A percentile compares a stretch with the other conserved stretches of the same genome.
Conservation (phyloP, 2,329 filamentous ascomycete species). For the Nigrospora osmanthi region DNA sequence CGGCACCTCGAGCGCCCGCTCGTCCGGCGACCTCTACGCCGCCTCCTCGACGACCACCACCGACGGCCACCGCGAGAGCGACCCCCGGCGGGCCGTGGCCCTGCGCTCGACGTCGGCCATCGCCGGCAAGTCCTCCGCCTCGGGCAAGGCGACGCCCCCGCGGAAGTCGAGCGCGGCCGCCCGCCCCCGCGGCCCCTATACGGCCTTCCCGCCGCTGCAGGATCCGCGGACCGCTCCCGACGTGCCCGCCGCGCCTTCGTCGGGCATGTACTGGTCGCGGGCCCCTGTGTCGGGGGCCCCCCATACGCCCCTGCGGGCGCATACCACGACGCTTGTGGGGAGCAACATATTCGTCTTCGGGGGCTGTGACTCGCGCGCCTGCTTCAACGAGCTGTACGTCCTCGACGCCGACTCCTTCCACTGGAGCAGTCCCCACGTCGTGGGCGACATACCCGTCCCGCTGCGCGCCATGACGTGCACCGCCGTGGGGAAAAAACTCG, state of each 20-base stretch:
- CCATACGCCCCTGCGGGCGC: constrained; percentile 55
- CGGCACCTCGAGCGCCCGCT: constrained; percentile 14
- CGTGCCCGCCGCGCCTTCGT: constrained; percentile 55
- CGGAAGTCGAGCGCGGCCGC: constrained; percentile 12
- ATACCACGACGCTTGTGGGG: constrained; percentile 59
- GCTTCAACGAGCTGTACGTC: constrained; percentile 64
- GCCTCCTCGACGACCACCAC: constrained; percentile 14
- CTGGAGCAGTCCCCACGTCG: constrained; percentile 58
- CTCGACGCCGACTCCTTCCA: constrained; percentile 64
- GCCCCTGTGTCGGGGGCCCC: constrained; percentile 56
- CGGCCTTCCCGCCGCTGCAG: constrained; percentile 48
- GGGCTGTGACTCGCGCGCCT: constrained; percentile 57
- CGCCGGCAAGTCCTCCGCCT: constrained; percentile 22
- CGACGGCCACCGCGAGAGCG: constrained; percentile 14
- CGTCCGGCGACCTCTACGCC: constrained; percentile 9
- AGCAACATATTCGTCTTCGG: constrained; percentile 63
- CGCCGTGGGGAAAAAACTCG: constrained; percentile 61
- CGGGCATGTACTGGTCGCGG: constrained; percentile 66
- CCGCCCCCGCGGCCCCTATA: constrained; percentile 31
- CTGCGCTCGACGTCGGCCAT: constrained; percentile 49
- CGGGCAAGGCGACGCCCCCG: constrained; percentile 3
- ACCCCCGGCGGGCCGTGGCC: constrained; percentile 31
- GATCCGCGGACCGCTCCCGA: constrained; percentile 49
- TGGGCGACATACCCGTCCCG: constrained; percentile 56
- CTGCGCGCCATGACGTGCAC: constrained; percentile 66